phyloP scores from a whole-genome alignment of 176 grass and related monocot species.

The Bothriochloa decipiens region DNA sequence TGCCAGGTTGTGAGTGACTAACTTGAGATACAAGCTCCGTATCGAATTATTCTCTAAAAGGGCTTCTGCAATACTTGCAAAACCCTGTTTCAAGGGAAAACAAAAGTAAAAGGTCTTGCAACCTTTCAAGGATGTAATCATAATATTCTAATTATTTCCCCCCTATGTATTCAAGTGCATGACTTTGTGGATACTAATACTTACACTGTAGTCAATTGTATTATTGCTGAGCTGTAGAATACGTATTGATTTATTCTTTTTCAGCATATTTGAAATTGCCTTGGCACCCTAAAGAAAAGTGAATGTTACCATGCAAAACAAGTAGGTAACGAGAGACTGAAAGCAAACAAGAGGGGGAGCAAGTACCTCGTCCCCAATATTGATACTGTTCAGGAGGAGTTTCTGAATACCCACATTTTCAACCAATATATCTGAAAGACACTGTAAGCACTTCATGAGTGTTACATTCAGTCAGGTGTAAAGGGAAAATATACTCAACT shows the following conservation, averaged over 20 bases:
- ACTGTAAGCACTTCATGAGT: constrained; percentile 83
- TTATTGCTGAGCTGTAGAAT: constrained; percentile 92
- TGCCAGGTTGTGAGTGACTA: constrained; percentile 48
- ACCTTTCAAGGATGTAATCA: constrained; percentile 29
- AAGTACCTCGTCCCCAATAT: constrained; percentile 89
- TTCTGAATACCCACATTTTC: constrained; percentile 91
- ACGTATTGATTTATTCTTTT: constrained; percentile 82
- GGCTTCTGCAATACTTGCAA: constrained; percentile 90
- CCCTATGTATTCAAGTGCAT: constrained; percentile 26
- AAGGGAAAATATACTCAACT: constrained; percentile 32
- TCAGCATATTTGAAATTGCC: constrained; percentile 84
- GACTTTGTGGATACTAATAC: constrained; percentile 39
- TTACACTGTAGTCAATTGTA: constrained; percentile 86
- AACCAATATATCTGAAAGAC: constrained; percentile 93
- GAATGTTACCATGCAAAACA: constrained; percentile 18
- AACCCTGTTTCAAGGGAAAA: constrained; percentile 70
- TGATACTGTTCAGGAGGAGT: constrained; percentile 84
- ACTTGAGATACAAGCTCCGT: constrained; percentile 93
- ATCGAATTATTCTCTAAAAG: constrained; percentile 86
- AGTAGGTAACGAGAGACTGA: not conserved
- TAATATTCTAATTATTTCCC: constrained; percentile 13
- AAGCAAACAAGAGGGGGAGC: not conserved
- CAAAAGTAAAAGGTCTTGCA: constrained; percentile 19
- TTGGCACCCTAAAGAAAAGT: constrained; percentile 73
- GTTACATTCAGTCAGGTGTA: constrained; percentile 57